Evolutionary conservation across 805 yeast species (phyloP).

Genomic region (Scheffersomyces stipitis): DNA sequence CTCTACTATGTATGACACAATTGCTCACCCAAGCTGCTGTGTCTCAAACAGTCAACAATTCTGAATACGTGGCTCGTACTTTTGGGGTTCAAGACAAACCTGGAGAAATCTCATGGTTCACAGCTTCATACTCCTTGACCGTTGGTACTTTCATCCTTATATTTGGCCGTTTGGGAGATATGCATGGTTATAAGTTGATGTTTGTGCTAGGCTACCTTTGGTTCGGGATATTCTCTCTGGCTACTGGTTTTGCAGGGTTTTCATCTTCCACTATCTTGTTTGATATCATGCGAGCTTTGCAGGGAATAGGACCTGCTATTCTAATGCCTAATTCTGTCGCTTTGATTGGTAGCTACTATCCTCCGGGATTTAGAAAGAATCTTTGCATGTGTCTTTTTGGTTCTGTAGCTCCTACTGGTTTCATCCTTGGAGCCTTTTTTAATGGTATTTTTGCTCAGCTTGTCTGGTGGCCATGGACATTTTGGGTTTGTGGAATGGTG

Average conservation of each 20-base stretch:
- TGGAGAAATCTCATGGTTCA: slow-evolving; percentile 36
- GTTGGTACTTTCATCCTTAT: slow-evolving; percentile 38
- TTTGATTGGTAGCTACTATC: slow-evolving; percentile 30
- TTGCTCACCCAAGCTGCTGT: slow-evolving; percentile 30
- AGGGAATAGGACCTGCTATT: slow-evolving; percentile 36
- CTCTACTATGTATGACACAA: slow-evolving; percentile 25
- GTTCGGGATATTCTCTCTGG: slow-evolving; percentile 22
- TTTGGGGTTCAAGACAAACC: slow-evolving; percentile 23
- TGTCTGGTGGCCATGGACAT: slow-evolving; percentile 61
- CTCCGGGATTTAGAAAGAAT: slow-evolving; percentile 45
- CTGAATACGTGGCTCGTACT: slow-evolving; percentile 16
- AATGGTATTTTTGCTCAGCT: slow-evolving; percentile 44
- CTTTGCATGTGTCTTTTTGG: slow-evolving; percentile 55
- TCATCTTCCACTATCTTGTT: slow-evolving; percentile 23
- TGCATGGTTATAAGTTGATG: slow-evolving; percentile 33
- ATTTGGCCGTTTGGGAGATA: slow-evolving; percentile 35
- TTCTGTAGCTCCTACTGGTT: slow-evolving; percentile 61
- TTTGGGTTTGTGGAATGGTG: slow-evolving; percentile 44
- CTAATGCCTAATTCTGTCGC: slow-evolving; percentile 36
- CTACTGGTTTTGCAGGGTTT: slow-evolving; percentile 27
- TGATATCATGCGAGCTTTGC: slow-evolving; percentile 30
- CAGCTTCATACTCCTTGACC: slow-evolving; percentile 33
- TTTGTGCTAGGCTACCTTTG: slow-evolving; percentile 24
- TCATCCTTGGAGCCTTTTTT: slow-evolving; percentile 51
- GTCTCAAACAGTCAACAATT: slow-evolving; percentile 26